Evolutionary conservation across 129 eudicot genomes (phyloP).

Genomic region (Smallanthus sonchifolius): DNA sequence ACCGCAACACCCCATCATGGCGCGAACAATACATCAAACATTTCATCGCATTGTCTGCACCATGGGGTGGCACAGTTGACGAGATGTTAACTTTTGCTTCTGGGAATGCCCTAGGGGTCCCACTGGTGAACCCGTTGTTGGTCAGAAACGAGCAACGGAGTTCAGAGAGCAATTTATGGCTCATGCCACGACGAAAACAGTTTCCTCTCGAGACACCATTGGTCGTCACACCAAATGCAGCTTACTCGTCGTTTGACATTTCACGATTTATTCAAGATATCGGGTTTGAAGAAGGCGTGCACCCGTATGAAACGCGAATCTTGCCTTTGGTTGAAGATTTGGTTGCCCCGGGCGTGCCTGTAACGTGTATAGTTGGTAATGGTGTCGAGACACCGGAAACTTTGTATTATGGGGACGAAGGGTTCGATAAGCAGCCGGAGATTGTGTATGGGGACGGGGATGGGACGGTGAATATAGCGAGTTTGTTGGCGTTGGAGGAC

Average conservation of each 20-base stretch:
- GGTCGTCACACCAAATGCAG: slow-evolving; percentile 40
- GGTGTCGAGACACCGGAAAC: slow-evolving; percentile 61
- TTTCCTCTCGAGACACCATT: slow-evolving; percentile 33
- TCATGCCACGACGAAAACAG: slow-evolving; percentile 55
- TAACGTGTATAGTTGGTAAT: slow-evolving; percentile 78
- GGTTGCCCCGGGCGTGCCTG: slow-evolving; percentile 45
- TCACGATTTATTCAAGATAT: slow-evolving; percentile 65
- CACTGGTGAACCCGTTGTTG: slow-evolving; percentile 67
- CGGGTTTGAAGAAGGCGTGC: slow-evolving; percentile 56
- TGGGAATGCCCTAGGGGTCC: slow-evolving; percentile 70
- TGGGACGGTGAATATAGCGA: slow-evolving; percentile 84
- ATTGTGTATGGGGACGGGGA: slow-evolving; percentile 80
- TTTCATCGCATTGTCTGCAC: slow-evolving; percentile 66
- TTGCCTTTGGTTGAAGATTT: slow-evolving; percentile 53
- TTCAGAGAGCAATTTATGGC: slow-evolving; percentile 82
- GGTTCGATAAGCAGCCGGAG: slow-evolving; percentile 74
- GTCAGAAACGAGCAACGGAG: slow-evolving; percentile 83
- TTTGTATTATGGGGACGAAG: slow-evolving; percentile 59
- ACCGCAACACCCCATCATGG: slow-evolving; percentile 53
- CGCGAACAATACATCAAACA: slow-evolving; percentile 62
- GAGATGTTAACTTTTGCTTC: slow-evolving; percentile 85
- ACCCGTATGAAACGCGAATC: slow-evolving; percentile 52
- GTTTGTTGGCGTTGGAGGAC: slow-evolving; percentile 58
- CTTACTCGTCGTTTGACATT: slow-evolving; percentile 49
- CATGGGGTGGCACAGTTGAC: slow-evolving; percentile 85